These are phyloP conservation scores for Aspergillus spinulosporus DNA, from an alignment of 2,329 filamentous ascomycete species.

Conservation along the genomic window DNA sequence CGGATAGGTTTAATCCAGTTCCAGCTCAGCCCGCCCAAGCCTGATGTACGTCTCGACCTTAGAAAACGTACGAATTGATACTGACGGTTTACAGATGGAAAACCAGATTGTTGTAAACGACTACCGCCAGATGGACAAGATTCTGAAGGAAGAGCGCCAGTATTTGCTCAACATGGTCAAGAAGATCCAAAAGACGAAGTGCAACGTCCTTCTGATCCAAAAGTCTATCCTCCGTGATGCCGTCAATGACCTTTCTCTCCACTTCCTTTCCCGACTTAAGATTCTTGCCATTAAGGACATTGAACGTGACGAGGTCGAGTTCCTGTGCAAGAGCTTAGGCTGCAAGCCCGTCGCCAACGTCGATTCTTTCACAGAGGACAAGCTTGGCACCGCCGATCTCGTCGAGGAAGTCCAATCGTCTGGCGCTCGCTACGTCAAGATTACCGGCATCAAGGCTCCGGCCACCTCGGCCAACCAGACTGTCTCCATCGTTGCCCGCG, in stretches of 20 bases:
- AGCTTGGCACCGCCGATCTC: slow-evolving; percentile 88
- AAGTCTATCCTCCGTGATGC: slow-evolving; percentile 98
- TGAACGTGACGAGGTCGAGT: slow-evolving; percentile 97
- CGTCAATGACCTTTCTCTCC: slow-evolving; percentile 94
- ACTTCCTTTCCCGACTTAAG: slow-evolving; percentile 96
- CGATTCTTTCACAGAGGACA: slow-evolving; percentile 98
- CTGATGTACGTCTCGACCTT: slow-evolving; percentile 66
- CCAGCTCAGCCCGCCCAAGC: slow-evolving; percentile 96
- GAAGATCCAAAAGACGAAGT: slow-evolving; percentile 99
- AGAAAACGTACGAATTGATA: background rate
- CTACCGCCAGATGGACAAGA: slow-evolving; percentile 99
- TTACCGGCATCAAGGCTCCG: slow-evolving; percentile 82
- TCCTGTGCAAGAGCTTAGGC: slow-evolving; percentile 97
- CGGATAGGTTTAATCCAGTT: slow-evolving; percentile 97
- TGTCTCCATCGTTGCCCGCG: slow-evolving; percentile 89
- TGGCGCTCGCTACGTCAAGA: slow-evolving; percentile 92
- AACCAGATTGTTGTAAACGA: slow-evolving; percentile 99
- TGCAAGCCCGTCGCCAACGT: slow-evolving; percentile 99
- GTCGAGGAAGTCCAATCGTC: slow-evolving; percentile 88
- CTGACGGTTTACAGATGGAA: slow-evolving; percentile 70
- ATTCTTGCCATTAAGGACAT: slow-evolving; percentile 97
- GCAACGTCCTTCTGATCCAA: slow-evolving; percentile 96
- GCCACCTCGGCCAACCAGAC: slow-evolving; percentile 65
- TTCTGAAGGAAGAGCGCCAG: slow-evolving; percentile 96
- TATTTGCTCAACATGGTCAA: slow-evolving; percentile 99